Percentiles rank a stretch among this genome's conserved stretches.
Evolutionary conservation across 192 early-diverging fungal species (phyloP).

Genomic region (Coemansia sp.): DNA sequence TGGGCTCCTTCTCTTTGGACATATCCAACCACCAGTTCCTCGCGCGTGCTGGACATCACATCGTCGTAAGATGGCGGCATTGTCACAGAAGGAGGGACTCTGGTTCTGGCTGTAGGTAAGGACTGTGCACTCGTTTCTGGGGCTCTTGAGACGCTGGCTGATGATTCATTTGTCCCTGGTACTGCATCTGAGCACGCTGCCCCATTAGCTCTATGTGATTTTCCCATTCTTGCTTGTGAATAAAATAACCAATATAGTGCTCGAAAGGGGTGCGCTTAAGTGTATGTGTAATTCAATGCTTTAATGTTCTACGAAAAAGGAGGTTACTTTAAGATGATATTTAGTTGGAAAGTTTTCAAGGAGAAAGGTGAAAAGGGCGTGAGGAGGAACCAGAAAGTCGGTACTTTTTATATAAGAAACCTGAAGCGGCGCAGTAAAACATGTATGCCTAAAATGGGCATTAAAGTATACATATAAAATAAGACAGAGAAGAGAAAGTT

Average conservation of each 20-base stretch:
- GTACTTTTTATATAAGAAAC: too few species aligned
- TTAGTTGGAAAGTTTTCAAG: too few species aligned
- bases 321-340: too few species aligned
- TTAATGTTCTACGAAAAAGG: too few species aligned
- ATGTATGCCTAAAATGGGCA: too few species aligned
- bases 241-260: background rate
- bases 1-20: background rate
- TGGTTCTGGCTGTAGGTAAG: background rate
- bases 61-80: conserved; percentile 51
- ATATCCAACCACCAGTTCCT: conserved; percentile 4
- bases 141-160: background rate
- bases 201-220: background rate
- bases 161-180: background rate
- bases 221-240: background rate
- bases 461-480: too few species aligned
- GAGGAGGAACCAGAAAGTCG: too few species aligned
- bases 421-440: too few species aligned
- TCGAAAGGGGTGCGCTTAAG: background rate
- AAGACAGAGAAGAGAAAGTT: background rate
- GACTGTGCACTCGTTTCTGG: background rate
- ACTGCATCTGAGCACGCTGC: background rate
- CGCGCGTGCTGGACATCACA: conserved; percentile 17
- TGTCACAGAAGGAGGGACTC: conserved; percentile 11
- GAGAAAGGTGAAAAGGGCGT: too few species aligned
- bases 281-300: background rate